Evolutionary conservation across 2,329 filamentous ascomycete species (phyloP).

Genomic region (Ophiostoma sp.): DNA sequence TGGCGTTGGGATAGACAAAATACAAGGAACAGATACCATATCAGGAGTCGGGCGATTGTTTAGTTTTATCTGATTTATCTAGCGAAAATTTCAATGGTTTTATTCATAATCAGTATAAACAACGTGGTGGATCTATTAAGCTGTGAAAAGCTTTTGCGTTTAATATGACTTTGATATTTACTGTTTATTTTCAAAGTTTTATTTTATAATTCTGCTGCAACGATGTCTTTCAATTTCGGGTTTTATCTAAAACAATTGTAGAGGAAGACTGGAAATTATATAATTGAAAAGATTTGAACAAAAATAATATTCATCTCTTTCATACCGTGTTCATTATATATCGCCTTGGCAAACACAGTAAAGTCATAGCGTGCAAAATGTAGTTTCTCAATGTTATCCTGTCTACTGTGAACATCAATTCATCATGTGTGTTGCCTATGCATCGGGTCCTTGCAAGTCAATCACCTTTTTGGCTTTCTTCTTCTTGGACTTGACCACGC

Average conservation of each 20-base stretch:
- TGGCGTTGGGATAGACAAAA: background rate
- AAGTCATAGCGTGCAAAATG: background rate
- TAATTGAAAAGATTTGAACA: background rate
- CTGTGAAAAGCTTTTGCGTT: too few relatives aligned
- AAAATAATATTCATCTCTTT: background rate
- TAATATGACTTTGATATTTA: too few relatives aligned
- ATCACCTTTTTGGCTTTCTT: constrained; percentile 30
- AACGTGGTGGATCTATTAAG: too few relatives aligned
- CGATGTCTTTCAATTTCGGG: too few relatives aligned
- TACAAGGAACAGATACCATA: background rate
- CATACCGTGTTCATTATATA: too few relatives aligned
- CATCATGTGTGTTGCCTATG: background rate
- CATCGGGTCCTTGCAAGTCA: constrained; percentile 22
- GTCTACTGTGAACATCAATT: background rate
- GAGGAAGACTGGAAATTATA: background rate
- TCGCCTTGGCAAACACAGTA: background rate
- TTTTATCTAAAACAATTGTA: too few relatives aligned
- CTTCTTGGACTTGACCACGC: constrained; percentile 31
- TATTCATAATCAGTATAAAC: background rate
- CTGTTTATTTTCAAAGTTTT: too few relatives aligned
- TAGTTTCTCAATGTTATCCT: background rate
- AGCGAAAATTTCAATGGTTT: background rate
- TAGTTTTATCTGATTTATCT: background rate
- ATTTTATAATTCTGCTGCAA: too few relatives aligned
- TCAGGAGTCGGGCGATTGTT: background rate